These are phyloP conservation scores for Ceratocystis papillata DNA, from an alignment of 2,329 filamentous ascomycete genomes.

Conservation along the genomic window DNA sequence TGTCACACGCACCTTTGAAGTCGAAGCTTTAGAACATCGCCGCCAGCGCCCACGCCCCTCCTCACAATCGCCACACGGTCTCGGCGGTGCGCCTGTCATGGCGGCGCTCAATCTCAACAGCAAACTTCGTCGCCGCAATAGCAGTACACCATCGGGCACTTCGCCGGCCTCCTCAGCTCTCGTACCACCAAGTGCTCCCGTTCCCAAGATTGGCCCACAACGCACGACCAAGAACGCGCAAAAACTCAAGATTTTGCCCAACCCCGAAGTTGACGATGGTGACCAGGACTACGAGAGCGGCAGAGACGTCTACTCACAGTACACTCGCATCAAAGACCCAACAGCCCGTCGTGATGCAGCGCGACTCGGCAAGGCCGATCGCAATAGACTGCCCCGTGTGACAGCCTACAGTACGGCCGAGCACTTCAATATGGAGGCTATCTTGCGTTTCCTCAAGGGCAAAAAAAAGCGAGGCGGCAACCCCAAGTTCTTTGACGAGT, in stretches of 20 bases:
- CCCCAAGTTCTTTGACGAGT: slow-evolving; percentile 93
- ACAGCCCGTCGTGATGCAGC: slow-evolving; percentile 87
- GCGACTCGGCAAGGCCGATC: slow-evolving; percentile 82
- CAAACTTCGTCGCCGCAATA: slow-evolving; percentile 78
- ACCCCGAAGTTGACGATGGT: slow-evolving; percentile 71
- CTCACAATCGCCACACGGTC: slow-evolving; percentile 30
- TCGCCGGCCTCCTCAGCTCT: slow-evolving; percentile 39
- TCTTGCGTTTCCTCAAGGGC: slow-evolving; percentile 86
- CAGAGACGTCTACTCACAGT: slow-evolving; percentile 93
- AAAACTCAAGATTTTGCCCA: slow-evolving; percentile 93
- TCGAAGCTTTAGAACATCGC: slow-evolving; percentile 33
- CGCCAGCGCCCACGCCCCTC: slow-evolving; percentile 32
- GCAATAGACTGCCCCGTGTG: slow-evolving; percentile 74
- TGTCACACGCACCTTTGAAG: slow-evolving; percentile 50
- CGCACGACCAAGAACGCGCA: slow-evolving; percentile 90
- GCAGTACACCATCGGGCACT: slow-evolving; percentile 38
- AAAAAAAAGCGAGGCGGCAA: slow-evolving; percentile 66
- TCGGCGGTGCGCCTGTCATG: slow-evolving; percentile 46
- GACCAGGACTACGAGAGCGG: slow-evolving; percentile 78
- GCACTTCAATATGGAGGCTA: slow-evolving; percentile 76
- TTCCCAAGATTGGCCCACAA: slow-evolving; percentile 79
- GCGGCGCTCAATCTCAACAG: slow-evolving; percentile 60
- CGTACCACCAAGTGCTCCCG: slow-evolving; percentile 29
- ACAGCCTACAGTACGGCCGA: slow-evolving; percentile 95
- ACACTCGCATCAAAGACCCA: slow-evolving; percentile 93